Evolutionary conservation across 257 asterid genomes (phyloP), one percentile per base, ranked within the genome.

Genomic region (Plantago ovata): DNA sequence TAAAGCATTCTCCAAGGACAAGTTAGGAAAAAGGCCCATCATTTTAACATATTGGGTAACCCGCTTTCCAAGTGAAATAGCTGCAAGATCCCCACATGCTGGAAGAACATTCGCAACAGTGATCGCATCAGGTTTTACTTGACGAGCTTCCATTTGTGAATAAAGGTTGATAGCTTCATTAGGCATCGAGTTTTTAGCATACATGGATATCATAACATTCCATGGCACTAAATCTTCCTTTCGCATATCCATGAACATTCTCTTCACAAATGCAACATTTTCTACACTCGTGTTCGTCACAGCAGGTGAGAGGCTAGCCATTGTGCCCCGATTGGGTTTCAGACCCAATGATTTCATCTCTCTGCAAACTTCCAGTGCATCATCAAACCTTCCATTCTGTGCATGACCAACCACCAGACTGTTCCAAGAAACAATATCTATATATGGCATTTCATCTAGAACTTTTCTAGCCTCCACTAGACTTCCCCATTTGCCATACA

Each of bases 261-360:
- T 80, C 72, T 70, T 75, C 64, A 92, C 81, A 18, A 85, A 80
- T 56, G 23, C 48, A 18, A 85, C 86, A 66, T 88, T 84, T 62
- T 88, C 94, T 6, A 24, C 16, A 13, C 80, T 74, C 1, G 95
- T 83, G 80, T n/a, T n/a, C n/a, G n/a, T n/a, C n/a, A n/a, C n/a
- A n/a, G n/a, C n/a, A n/a, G n/a, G n/a, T n/a, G n/a, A 79, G 50
- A 88, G 85, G 81, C 96, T 88, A 47, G 98, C 98, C 96, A 88
- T 83, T 38, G 95, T 85, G 62, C 95, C 95, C 1, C 86, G 76
- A 72, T 92, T 72, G 40, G 92, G 93, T 36, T 69, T 70, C 54
- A 81, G 11, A 11, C 83, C 84, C 58, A 68, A 64, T 3, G 69
- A 33, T 48, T 70, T 76, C 95, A 88, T 92, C 62, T 88, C 94